Evolutionary conservation across 352 stramenopile species (phyloP), one percentile per base, ranked within the genome.

Genomic region (Phytophthora palmivora): DNA sequence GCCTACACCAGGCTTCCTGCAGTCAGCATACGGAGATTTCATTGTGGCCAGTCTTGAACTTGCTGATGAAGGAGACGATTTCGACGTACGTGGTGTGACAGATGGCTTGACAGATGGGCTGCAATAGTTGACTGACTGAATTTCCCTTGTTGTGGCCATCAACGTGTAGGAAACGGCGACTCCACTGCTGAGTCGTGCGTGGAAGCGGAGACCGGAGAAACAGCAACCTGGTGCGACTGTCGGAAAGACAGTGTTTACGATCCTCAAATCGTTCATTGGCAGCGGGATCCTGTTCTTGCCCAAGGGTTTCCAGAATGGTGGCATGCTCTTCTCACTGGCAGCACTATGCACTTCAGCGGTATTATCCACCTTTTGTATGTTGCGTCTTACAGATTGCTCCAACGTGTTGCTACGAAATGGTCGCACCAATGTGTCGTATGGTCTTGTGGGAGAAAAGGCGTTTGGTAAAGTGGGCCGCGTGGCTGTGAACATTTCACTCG

Each of bases 241-340:
- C 30, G 61, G 74, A 6, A 87, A 87, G 52, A 87, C 78, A 1
- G 68, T 87, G 18, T 87, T 90, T 55, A 85, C 79, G 44, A 82
- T 90, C 51, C 77, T 90, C 65, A 90, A 90, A 43, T 84, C 78
- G 48, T 90, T 90, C 37, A 82, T 90, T 39, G 81, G 81, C 28
- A 90, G 78, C 43, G 81, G 81, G 16, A 85, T 90, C 44, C 41
- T 90, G 49, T 90, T 90, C 63, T 44, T 90, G 43, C 81, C 81
- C 24, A 84, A 87, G 45, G 81, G 74, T 26, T 90, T 90, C 50
- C 72, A 84, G 57, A 80, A 85, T 33, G 81, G 81, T 48, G 81
- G 81, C 46, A 88, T 90, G 72, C 65, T 88, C 45, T 90, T 90
- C 49, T 86, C 81, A 2, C 51, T 87, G n/a, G 32, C 73, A 24